phyloP scores from a whole-genome alignment of 169 alveolate genomes.

The Plasmodium fragile region DNA sequence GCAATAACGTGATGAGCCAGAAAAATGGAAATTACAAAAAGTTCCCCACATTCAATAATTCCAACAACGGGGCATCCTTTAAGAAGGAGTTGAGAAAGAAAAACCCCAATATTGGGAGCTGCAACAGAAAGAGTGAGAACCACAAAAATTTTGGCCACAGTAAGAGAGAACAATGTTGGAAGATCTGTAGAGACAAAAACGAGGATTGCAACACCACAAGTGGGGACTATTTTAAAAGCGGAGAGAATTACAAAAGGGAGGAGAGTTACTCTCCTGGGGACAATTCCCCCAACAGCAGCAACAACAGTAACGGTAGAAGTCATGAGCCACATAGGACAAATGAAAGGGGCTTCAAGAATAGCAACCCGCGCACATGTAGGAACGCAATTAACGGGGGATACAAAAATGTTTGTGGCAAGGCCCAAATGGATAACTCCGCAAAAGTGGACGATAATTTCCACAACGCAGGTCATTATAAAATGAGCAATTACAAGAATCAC shows the following conservation, averaged over 20 bases:
- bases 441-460: conserved; percentile 18
- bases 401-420: not conserved
- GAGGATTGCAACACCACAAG: not conserved
- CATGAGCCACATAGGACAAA: conserved; percentile 5
- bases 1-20: not conserved
- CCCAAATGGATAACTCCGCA: not conserved
- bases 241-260: not conserved
- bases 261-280: not conserved
- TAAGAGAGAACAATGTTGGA: conserved; percentile 13
- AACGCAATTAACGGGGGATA: not conserved
- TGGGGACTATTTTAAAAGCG: not conserved
- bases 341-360: conserved; percentile 8
- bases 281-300: not conserved
- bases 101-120: not conserved
- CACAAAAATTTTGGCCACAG: conserved; percentile 6
- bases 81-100: conserved; percentile 14
- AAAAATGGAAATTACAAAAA: conserved; percentile 8
- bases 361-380: not conserved
- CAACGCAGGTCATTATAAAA: not conserved
- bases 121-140: not conserved
- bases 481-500: not conserved
- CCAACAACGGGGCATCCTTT: not conserved
- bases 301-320: not conserved
- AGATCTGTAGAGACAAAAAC: not conserved
- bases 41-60: not conserved